These are phyloP conservation scores for Aureobasidium sp. DNA, from an alignment of 2,329 filamentous ascomycete genomes.

Conservation along the genomic window DNA sequence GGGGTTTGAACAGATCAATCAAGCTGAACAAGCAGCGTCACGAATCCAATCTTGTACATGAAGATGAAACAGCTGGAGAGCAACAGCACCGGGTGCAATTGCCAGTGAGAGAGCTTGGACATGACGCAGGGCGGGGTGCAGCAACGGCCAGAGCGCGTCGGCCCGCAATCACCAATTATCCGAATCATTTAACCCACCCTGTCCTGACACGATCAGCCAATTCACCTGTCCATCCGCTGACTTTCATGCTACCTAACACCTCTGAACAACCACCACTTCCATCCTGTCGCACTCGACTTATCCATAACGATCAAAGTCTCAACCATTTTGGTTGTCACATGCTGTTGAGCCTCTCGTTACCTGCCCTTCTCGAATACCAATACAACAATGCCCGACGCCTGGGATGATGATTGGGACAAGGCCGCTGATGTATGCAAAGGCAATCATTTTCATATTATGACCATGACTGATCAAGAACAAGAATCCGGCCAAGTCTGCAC, in stretches of 20 bases:
- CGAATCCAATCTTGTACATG: neutral
- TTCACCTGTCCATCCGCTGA: slow-evolving; percentile 24
- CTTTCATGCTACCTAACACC: neutral
- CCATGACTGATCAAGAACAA: slow-evolving; percentile 30
- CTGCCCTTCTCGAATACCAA: slow-evolving; percentile 29
- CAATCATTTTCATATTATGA: neutral
- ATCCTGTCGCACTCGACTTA: neutral
- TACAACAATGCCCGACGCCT: slow-evolving; percentile 61
- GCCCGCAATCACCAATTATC: neutral
- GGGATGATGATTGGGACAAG: slow-evolving; percentile 87
- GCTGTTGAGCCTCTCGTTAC: neutral
- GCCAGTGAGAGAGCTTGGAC: neutral
- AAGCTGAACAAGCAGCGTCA: neutral
- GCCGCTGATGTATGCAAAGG: slow-evolving; percentile 58
- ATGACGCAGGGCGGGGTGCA: slow-evolving; percentile 4
- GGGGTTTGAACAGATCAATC: neutral
- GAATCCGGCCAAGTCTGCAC: slow-evolving; percentile 26
- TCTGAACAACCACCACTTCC: neutral
- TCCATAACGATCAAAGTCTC: neutral
- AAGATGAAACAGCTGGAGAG: neutral
- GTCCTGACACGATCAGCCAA: slow-evolving; percentile 29
- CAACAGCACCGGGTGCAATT: neutral
- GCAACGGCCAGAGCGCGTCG: neutral
- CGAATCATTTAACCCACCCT: slow-evolving; percentile 22
- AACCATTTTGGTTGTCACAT: neutral